These are phyloP conservation scores for Cardamine resedifolia DNA, from an alignment of 345 rosid genomes.

Conservation along the genomic window DNA sequence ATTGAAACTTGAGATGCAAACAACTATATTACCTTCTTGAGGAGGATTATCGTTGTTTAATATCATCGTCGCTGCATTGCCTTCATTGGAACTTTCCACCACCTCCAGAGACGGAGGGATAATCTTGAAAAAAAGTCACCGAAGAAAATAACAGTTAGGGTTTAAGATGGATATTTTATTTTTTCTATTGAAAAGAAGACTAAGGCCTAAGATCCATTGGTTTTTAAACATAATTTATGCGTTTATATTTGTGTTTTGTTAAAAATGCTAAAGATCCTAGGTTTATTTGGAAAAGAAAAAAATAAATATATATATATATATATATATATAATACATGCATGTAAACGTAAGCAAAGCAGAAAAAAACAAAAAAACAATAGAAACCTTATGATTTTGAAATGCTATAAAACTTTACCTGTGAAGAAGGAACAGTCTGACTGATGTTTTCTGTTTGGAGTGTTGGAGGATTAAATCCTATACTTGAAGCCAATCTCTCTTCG, in stretches of 20 bases:
- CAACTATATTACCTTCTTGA: slow-evolving; percentile 9
- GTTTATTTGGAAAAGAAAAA: background rate
- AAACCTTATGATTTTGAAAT: background rate
- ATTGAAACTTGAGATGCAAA: slow-evolving; percentile 1
- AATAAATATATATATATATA: too few species aligned
- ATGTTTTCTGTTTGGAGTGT: background rate
- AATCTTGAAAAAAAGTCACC: background rate
- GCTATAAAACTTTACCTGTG: slow-evolving; percentile 1
- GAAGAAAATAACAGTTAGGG: background rate
- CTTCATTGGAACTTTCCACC: too few species aligned
- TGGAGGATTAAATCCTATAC: background rate
- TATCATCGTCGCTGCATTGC: too few species aligned
- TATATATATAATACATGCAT: background rate
- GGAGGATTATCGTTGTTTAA: background rate
- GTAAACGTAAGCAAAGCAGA: background rate
- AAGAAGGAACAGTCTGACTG: background rate
- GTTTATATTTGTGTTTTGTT: background rate
- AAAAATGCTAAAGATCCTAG: background rate
- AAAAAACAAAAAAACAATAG: background rate
- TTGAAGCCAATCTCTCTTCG: background rate
- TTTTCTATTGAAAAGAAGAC: too few species aligned
- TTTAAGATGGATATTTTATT: background rate
- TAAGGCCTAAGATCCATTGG: background rate
- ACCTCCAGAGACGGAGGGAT: background rate
- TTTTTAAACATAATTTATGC: background rate